Evolutionary conservation across 148 eudicot species (phyloP).

Genomic region (Tetragonia tetragonoides): DNA sequence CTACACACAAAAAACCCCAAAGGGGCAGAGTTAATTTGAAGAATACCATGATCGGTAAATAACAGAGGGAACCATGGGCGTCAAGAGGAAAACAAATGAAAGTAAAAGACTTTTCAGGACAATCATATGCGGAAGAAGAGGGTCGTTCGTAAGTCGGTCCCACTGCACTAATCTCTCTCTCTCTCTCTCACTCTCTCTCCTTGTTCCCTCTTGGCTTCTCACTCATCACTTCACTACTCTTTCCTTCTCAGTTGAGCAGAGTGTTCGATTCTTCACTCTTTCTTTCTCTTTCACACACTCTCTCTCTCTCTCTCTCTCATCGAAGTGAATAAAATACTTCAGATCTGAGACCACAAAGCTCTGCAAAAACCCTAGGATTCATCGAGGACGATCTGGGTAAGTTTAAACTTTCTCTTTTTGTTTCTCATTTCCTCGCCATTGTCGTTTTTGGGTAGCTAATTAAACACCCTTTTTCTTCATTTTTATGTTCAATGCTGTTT

Average conservation of each 20-base stretch:
- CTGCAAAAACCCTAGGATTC: slow-evolving; percentile 3
- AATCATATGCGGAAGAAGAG: slow-evolving; percentile 26
- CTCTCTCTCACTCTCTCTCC: not conserved
- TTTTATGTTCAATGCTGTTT: not conserved
- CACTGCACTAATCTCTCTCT: slow-evolving; percentile 20
- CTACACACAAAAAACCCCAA: too few relatives aligned
- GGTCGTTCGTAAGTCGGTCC: slow-evolving; percentile 11
- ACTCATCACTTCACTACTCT: slow-evolving; percentile 10
- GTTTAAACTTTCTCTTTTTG: not conserved
- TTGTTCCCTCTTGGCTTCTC: slow-evolving; percentile 2
- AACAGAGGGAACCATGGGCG: slow-evolving; percentile 16
- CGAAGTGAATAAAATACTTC: slow-evolving; percentile 24
- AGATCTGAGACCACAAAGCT: slow-evolving; percentile 27
- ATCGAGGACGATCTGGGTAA: slow-evolving; percentile 19
- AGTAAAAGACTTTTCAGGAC: slow-evolving; percentile 19
- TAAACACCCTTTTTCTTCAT: not conserved
- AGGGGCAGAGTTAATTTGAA: not conserved
- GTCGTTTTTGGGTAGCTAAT: slow-evolving; percentile 13
- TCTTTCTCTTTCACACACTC: not conserved
- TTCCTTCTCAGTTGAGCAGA: not conserved
- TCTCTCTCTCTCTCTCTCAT: slow-evolving; percentile 25
- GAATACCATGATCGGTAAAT: slow-evolving; percentile 24
- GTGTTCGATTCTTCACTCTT: not conserved
- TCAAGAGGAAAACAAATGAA: not conserved
- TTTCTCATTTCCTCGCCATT: slow-evolving; percentile 12